phyloP scores from a whole-genome alignment of 2,329 filamentous ascomycete species.

The Exutisphaerella laricina region DNA sequence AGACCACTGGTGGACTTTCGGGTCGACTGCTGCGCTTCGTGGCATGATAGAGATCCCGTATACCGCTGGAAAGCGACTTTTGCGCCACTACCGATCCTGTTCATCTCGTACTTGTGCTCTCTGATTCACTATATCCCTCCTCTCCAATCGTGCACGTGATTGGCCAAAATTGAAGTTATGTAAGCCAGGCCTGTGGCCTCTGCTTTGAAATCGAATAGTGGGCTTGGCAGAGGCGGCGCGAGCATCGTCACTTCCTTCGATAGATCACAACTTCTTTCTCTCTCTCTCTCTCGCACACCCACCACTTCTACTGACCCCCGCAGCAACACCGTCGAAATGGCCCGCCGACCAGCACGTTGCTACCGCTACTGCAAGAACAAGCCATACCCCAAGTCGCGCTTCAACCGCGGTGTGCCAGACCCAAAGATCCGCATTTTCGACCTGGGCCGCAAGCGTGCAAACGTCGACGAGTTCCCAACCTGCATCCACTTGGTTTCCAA shows the following conservation, averaged over 20 bases:
- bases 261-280: slow-evolving; percentile 1
- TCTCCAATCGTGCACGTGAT: not conserved
- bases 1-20: too few species aligned
- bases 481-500: slow-evolving; percentile 99
- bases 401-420: slow-evolving; percentile 87
- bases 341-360: slow-evolving; percentile 97
- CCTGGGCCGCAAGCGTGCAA: slow-evolving; percentile 71
- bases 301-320: slow-evolving; percentile 37
- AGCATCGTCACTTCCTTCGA: not conserved
- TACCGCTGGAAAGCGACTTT: slow-evolving; percentile 12
- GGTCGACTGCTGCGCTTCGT: too few species aligned
- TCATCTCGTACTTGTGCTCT: not conserved
- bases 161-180: too few species aligned
- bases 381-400: slow-evolving; percentile 99
- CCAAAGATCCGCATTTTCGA: slow-evolving; percentile 77
- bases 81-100: slow-evolving; percentile 3
- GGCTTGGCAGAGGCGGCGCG: slow-evolving; percentile 1
- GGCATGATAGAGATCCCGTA: slow-evolving; percentile 10
- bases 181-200: not conserved
- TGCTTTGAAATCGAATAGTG: slow-evolving; percentile 2
- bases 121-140: not conserved
- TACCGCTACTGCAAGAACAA: slow-evolving; percentile 99
- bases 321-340: slow-evolving; percentile 79
- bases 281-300: slow-evolving; percentile 34
- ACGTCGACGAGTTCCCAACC: slow-evolving; percentile 98